phyloP scores from a whole-genome alignment of 2,329 filamentous ascomycete species.

The Paramyrothecium sp. region DNA sequence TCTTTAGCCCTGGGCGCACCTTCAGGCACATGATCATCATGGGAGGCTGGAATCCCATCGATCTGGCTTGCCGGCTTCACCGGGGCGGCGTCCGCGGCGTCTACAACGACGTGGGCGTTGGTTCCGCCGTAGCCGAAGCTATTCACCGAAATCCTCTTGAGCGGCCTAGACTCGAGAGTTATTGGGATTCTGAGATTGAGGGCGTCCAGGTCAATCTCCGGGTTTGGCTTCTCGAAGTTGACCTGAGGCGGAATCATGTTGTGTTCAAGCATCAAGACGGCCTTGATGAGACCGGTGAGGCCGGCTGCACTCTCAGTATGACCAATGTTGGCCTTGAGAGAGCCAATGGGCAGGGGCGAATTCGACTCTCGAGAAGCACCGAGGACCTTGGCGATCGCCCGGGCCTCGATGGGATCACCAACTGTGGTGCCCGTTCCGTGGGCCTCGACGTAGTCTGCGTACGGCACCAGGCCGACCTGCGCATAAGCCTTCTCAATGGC shows the following conservation, averaged over 20 bases:
- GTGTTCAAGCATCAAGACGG: conserved; percentile 25
- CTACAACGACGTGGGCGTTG: conserved; percentile 24
- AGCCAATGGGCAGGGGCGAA: conserved; percentile 39
- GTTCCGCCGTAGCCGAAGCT: conserved; percentile 26
- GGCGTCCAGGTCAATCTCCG: conserved; percentile 19
- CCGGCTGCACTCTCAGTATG: conserved; percentile 25
- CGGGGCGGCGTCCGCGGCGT: conserved; percentile 17
- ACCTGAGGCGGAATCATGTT: conserved; percentile 27
- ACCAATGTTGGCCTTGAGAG: conserved; percentile 36
- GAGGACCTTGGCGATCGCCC: conserved; percentile 35
- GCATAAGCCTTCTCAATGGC: conserved; percentile 32
- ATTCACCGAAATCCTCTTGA: conserved; percentile 10
- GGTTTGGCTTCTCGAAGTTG: conserved; percentile 26
- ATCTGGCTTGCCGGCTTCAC: conserved; percentile 10
- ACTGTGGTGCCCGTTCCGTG: conserved; percentile 48
- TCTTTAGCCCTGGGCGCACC: conserved; percentile 1
- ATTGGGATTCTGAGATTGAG: conserved; percentile 20
- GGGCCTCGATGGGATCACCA: conserved; percentile 45
- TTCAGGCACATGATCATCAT: no score
- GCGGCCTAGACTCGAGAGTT: not conserved
- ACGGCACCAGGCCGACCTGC: conserved; percentile 25
- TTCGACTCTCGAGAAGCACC: conserved; percentile 27
- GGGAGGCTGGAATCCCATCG: no score
- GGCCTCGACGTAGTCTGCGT: conserved; percentile 36
- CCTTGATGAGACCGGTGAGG: conserved; percentile 23